A percentile compares a stretch with the other conserved stretches of the same genome.
phyloP scores from a whole-genome alignment of 768 basidiomycete genomes.

The Tricholomella constricta region DNA sequence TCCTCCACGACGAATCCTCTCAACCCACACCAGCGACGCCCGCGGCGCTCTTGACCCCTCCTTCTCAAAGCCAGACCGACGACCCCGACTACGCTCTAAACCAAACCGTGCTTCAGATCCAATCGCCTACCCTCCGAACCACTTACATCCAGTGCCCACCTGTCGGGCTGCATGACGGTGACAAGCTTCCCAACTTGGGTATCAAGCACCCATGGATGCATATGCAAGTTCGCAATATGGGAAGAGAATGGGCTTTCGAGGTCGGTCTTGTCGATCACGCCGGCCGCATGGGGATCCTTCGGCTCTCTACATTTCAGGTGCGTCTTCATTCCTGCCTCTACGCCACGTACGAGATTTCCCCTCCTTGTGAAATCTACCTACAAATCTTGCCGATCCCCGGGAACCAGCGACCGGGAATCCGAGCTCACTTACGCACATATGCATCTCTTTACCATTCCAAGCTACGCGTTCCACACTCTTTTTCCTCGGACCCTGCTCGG shows the following conservation, averaged over 20 bases:
- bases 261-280: conserved; percentile 69
- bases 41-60: conserved; percentile 45
- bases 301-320: conserved; percentile 85
- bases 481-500: not conserved
- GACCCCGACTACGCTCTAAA: conserved; percentile 41
- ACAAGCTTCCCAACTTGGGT: conserved; percentile 41
- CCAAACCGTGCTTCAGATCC: conserved; percentile 77
- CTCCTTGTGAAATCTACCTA: conserved; percentile 3
- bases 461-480: not conserved
- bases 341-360: not conserved
- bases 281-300: conserved; percentile 58
- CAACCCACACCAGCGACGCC: conserved; percentile 51
- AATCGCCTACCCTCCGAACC: conserved; percentile 69
- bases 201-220: conserved; percentile 76
- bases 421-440: no score
- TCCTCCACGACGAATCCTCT: conserved; percentile 61
- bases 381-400: conserved; percentile 5
- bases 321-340: conserved; percentile 17
- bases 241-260: conserved; percentile 74
- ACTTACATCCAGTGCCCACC: conserved; percentile 72
- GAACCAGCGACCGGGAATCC: no score
- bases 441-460: conserved; percentile 1
- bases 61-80: conserved; percentile 25
- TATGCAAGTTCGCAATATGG: conserved; percentile 69
- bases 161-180: no score